Conservation (phyloP, 148 eudicot species). For the Diospyros kaki region DNA sequence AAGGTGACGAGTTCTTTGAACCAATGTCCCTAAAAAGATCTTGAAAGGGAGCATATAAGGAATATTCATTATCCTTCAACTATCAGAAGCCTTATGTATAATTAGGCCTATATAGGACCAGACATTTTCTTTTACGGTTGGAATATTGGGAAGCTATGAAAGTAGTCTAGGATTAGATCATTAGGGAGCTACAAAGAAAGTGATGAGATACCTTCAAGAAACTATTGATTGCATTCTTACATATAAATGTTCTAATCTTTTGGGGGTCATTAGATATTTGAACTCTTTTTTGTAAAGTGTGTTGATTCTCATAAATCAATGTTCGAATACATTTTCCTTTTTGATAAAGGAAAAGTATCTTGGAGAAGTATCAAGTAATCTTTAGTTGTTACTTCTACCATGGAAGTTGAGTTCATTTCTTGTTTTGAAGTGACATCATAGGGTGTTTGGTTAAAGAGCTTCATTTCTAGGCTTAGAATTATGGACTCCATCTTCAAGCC, state of each 20-base stretch:
- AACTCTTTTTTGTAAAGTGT: not conserved
- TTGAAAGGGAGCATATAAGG: too few species aligned
- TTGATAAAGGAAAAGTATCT: not conserved
- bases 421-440: not conserved
- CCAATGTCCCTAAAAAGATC: too few species aligned
- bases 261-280: not conserved
- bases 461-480: constrained; percentile 8
- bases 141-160: not conserved
- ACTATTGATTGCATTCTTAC: not conserved
- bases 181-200: not conserved
- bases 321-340: not conserved
- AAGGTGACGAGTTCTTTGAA: too few species aligned
- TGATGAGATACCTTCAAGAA: not conserved
- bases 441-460: constrained; percentile 10
- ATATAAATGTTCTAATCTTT: not conserved
- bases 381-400: not conserved
- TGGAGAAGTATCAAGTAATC: not conserved
- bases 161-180: not conserved
- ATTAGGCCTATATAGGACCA: too few species aligned
- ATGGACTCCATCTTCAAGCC: constrained; percentile 6
- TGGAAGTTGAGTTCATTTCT: not conserved
- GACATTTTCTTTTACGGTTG: too few species aligned
- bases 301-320: not conserved
- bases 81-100: too few species aligned
- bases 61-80: too few species aligned